phyloP scores from a whole-genome alignment of 2,329 filamentous ascomycete species.

The Neofusicoccum umdonicola region DNA sequence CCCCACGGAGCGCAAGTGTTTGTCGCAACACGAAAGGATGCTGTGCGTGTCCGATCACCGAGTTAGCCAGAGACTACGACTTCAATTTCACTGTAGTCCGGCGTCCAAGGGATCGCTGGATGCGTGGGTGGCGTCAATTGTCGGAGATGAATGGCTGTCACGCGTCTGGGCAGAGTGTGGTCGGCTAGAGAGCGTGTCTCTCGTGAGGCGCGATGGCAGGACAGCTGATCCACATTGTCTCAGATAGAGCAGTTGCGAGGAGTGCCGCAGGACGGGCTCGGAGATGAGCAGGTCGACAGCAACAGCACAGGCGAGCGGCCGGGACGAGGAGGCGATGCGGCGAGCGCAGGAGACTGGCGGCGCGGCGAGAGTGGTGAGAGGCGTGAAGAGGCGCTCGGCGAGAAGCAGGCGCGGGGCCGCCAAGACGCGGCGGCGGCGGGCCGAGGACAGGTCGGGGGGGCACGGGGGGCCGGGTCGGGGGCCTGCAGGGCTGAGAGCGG shows the following conservation, averaged over 20 bases:
- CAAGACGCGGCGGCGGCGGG: not conserved
- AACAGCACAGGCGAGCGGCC: not conserved
- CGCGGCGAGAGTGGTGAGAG: not conserved
- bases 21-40: too few relatives aligned
- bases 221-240: not conserved
- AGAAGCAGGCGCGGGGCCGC: not conserved
- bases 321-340: not conserved
- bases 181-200: not conserved
- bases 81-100: too few relatives aligned
- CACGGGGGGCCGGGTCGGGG: not conserved
- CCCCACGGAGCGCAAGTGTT: too few relatives aligned
- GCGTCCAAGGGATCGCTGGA: too few relatives aligned
- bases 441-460: not conserved
- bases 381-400: not conserved
- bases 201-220: not conserved
- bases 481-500: conserved; percentile 1
- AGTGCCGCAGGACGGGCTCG: not conserved
- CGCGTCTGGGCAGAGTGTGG: not conserved
- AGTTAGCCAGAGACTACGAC: too few relatives aligned
- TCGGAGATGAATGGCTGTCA: not conserved
- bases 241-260: not conserved
- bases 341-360: not conserved
- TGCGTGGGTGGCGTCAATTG: too few relatives aligned
- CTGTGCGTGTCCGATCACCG: too few relatives aligned
- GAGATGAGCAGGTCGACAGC: not conserved